Base-by-base conservation (phyloP, 371 early-diverging fungal genomes). In the Mucor velutinosus region DNA sequence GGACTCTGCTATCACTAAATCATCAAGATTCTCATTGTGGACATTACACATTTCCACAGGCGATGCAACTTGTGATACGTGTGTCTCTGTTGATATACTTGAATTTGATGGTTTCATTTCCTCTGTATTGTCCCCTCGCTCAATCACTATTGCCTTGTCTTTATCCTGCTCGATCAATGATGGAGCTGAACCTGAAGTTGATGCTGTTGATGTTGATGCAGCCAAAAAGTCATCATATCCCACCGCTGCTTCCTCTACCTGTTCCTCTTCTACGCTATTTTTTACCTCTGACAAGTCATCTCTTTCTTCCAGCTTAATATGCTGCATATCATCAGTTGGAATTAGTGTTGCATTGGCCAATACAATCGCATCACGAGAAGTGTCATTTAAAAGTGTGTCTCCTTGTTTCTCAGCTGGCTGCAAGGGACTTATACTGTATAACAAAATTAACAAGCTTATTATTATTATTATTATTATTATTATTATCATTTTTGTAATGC, bases 311-410 rank as follows among this genome's bases (percentile, higher is more conserved):
- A 47, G 7, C 21, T 29, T 4, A 29, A n/a, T 30, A 3, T 61
- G 6, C 32, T 61, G 19, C 27, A 47, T 5, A 47, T 0, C 33
- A 11, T 21, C 51, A 12, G 23, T 62, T 45, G 4, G 21, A 12
- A 10, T 19, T 10, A 49, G 12, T 51, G 51, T n/a, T 51, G 51
- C 25, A 51, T 51, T 10, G 25, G 12, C 51, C 25, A 51, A 51
- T 51, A 25, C 51, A 8, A 12, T 21, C 5, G 25, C 21, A 14
- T 23, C 23, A 23, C 14, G 23, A 4, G 4, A 51, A 51, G 21
- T 51, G 51, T 43, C 62, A 47, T 29, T 30, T 60, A 60, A 27
- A 12, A 47, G 49, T 47, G 32, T n/a, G 21, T 32, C 62, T 62
- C 62, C 62, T 49, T 62, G 35, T 32, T 30, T 33, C 17, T 47